phyloP scores from a whole-genome alignment of 306 rosid genomes.

The Glycine latifolia region DNA sequence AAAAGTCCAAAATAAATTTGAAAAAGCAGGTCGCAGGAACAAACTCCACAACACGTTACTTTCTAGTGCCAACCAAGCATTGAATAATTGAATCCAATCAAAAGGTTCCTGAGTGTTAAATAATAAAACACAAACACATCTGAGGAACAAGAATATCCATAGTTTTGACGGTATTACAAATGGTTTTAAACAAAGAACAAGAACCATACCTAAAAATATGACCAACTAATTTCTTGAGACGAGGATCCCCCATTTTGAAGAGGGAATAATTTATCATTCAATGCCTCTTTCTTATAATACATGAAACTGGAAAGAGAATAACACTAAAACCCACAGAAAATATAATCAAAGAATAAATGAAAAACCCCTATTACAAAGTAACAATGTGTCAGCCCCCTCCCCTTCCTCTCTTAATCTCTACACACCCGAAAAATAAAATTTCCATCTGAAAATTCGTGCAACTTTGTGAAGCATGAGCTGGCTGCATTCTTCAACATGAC shows the following conservation, averaged over 20 bases:
- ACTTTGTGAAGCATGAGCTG: constrained; percentile 36
- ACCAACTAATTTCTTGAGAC: constrained; percentile 48
- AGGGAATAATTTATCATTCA: constrained; percentile 67
- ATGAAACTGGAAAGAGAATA: constrained; percentile 49
- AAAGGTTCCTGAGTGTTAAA: not conserved
- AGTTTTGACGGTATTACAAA: constrained; percentile 53
- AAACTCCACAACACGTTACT: not conserved
- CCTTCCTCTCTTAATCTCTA: constrained; percentile 53
- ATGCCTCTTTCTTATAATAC: constrained; percentile 62
- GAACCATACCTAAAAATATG: constrained; percentile 50
- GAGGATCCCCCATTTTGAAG: constrained; percentile 52
- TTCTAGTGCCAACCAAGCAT: not conserved
- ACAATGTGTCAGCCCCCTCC: constrained; percentile 62
- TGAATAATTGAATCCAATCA: not conserved
- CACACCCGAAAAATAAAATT: constrained; percentile 64
- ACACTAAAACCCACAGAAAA: constrained; percentile 56
- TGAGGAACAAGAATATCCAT: constrained; percentile 55
- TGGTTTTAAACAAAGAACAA: constrained; percentile 41
- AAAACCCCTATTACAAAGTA: constrained; percentile 67
- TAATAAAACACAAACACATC: not conserved
- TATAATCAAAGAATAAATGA: constrained; percentile 84
- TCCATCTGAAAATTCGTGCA: constrained; percentile 51
- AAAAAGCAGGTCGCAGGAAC: not conserved
- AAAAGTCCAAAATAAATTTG: not conserved
- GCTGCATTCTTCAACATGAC: constrained; percentile 44